Base-by-base conservation (phyloP, 805 yeast genomes). In the Geotrichum ghanense region DNA sequence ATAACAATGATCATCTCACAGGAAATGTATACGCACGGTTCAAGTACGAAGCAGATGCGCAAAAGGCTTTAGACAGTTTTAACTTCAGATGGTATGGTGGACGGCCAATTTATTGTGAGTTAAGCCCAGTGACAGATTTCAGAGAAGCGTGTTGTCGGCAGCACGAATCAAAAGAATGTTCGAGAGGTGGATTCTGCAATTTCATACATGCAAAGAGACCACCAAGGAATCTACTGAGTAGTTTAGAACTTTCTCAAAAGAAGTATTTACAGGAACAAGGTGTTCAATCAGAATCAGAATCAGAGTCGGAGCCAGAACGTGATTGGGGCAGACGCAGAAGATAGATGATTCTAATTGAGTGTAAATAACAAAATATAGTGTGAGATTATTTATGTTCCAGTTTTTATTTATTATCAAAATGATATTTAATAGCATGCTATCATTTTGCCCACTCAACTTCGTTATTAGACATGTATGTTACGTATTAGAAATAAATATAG, bases 21-120 rank as follows among this genome's bases (percentile, higher is more conserved):
- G 97, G 97, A 1, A 88, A 87, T 59, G 95, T 89, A 0, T 85
- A 85, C 59, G 76, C 83, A 17, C 72, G 75, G 49, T 89, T 78
- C 60, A 59, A 66, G 25, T 63, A 69, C 22, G 73, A 72, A 19
- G 71, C 69, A 3, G 76, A 73, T 23, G 95, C 96, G 0, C 67
- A 66, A 27, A 63, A 61, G 43, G 89, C 88, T 2, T 70, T 75
- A 27, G 72, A 74, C 42, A 68, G 66, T 46, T 75, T 88, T 56
- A 86, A 85, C 58, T 73, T 78, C 25, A 73, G 92, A 48, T 89
- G 97, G 97, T 89, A 77, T 59, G 76, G 78, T 47, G 78, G 76
- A 6, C 65, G 79, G 47, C 97, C 97, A 0, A 77, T 89, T 0
- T 83, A 78, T 60, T 78, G 86, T 57, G 92, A 85, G 56, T 67